Evolutionary conservation across 768 basidiomycete genomes (phyloP).

Genomic region (Gautieria morchelliformis): DNA sequence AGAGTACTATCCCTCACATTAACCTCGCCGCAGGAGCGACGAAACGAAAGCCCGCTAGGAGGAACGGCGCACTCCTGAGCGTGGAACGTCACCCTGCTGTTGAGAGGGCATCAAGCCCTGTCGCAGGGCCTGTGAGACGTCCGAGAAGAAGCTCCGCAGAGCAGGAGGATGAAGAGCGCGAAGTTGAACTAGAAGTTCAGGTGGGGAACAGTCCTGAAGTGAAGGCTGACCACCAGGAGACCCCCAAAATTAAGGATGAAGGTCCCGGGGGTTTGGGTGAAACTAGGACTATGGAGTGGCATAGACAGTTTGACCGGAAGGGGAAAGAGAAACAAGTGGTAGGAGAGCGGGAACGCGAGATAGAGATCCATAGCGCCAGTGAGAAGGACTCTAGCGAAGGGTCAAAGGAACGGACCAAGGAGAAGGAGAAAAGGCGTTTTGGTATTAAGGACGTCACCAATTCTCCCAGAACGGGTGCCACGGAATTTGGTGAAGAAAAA

Average conservation of each 20-base stretch:
- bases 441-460: conserved; percentile 61
- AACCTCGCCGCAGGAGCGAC: conserved; percentile 20
- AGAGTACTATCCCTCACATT: conserved; percentile 10
- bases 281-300: conserved; percentile 16
- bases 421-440: conserved; percentile 26
- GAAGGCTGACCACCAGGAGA: background rate
- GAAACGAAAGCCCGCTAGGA: conserved; percentile 26
- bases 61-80: conserved; percentile 22
- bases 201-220: background rate
- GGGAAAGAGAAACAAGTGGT: conserved; percentile 12
- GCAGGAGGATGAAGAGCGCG: conserved; percentile 4
- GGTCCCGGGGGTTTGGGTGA: conserved; percentile 18
- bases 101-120: conserved; percentile 1
- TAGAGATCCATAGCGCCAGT: conserved; percentile 26
- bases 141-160: background rate
- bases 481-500: background rate
- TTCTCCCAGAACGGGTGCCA: conserved; percentile 29
- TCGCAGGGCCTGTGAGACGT: background rate
- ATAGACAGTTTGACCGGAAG: conserved; percentile 9
- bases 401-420: conserved; percentile 17
- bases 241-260: conserved; percentile 17
- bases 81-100: background rate
- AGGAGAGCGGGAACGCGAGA: conserved; percentile 28
- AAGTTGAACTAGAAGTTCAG: background rate
- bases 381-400: conserved; percentile 26